Evolutionary conservation across 352 stramenopile species (phyloP), one percentile per base, ranked within the genome.

Genomic region (Phytopythium boreale): DNA sequence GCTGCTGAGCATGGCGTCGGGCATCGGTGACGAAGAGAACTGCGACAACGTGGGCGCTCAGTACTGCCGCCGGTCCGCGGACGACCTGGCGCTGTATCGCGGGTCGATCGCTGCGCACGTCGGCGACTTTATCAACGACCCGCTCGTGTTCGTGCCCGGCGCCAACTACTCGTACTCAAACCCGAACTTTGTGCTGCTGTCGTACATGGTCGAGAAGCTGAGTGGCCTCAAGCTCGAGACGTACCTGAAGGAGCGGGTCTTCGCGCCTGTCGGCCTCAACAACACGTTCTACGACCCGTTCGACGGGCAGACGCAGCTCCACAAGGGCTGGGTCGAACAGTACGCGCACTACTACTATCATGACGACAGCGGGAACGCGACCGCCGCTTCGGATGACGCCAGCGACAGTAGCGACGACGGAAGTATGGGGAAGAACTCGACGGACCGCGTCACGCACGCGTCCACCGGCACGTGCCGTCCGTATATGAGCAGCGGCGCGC

Each of bases 131-230:
- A 78, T 90, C 64, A 74, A 87, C 29, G 66, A 68, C 5, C 79
- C 77, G 27, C 69, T 90, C 37, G 71, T 71, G 34, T 90, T 90
- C 34, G 62, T 61, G 8, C 81, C 81, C 3, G 81, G 73, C 0
- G 80, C 75, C 24, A 79, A 76, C 55, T 90, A 83, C 56, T 65
- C 65, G 49, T 84, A 86, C 56, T 44, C 76, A 1, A 73, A 87
- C 56, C 65, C 77, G 20, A 88, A 88, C 62, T 87, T 82, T 44
- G 69, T 87, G 51, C 17, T 90, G 37, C 60, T 88, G 19, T 71
- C 77, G 22, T 90, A 87, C 62, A 71, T 90, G 68, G 69, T 90
- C 50, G 81, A 90, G 65, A 87, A 80, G 57, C 49, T 90, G 22
- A 90, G 81, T 58, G 71, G 66, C 0, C 19, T 82, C 27, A 27